phyloP scores from a whole-genome alignment of 768 basidiomycete genomes.

The Sporobolomyces phaffii region DNA sequence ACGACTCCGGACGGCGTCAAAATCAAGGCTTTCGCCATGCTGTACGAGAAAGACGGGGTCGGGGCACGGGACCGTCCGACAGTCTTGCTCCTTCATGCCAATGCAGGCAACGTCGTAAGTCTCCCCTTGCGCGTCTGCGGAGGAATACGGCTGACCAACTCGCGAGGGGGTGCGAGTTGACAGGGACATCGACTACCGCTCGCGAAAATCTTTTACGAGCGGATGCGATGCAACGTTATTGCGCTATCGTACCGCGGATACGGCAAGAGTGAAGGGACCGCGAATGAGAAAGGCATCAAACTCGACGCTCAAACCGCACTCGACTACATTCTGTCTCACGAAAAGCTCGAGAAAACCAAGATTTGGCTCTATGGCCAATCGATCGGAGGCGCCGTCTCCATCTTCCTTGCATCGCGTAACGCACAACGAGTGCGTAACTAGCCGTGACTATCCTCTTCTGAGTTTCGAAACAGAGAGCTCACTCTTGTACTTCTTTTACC shows the following conservation, averaged over 20 bases:
- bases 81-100: conserved; percentile 81
- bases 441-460: conserved; percentile 3
- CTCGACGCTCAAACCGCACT: conserved; percentile 71
- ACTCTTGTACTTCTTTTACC: not conserved
- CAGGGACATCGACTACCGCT: conserved; percentile 82
- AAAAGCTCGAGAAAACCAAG: conserved; percentile 59
- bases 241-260: conserved; percentile 89
- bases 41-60: conserved; percentile 55
- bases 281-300: conserved; percentile 50
- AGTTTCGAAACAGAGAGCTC: no score
- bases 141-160: not conserved
- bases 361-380: conserved; percentile 76
- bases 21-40: conserved; percentile 70
- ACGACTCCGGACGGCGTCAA: conserved; percentile 65
- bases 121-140: not conserved
- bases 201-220: conserved; percentile 70
- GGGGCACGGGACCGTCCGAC: conserved; percentile 59
- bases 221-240: conserved; percentile 84
- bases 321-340: conserved; percentile 64
- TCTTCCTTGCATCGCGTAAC: conserved; percentile 77
- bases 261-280: conserved; percentile 79
- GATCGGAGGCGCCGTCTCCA: conserved; percentile 87
- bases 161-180: no score
- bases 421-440: conserved; percentile 56
- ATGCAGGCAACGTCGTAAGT: conserved; percentile 51